Evolutionary conservation across 2,329 filamentous ascomycete species (phyloP), one percentile per base, ranked within the genome.

Genomic region (Immersiporthe knoxdaviesiana): DNA sequence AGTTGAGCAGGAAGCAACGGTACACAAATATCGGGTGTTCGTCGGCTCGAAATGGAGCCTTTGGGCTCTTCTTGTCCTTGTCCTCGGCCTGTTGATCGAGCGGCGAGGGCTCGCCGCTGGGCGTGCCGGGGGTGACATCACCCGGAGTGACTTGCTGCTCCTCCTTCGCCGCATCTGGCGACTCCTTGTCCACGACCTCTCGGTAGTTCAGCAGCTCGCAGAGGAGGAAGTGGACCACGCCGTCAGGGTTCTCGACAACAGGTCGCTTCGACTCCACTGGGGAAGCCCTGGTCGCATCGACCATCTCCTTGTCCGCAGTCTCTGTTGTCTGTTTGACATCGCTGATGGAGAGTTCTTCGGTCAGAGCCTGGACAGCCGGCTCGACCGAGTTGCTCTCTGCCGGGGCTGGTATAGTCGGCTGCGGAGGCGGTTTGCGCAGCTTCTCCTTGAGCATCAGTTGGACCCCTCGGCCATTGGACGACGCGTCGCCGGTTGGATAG

Each of bases 21-120:
- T 98, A 99, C 66, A 98, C 91, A 81, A 97, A 99, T 70, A 97
- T 97, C 0, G 94, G 93, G 78, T 99, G 94, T 44, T 97, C 92
- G 64, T 97, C 94, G 0, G 92, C 84, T 80, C 97, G 97, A 85
- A 98, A 98, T 0, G 88, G 82, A 0, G 87, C 83, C 80, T 97
- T 97, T 14, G 88, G 81, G 5, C 81, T 69, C 77, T 93, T 92
- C 78, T 91, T 89, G 66, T 86, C 82, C 74, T 85, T 86, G 39
- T 86, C 85, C 4, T 73, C 58, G 1, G 75, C 72, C 47, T 74
- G 68, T 21, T 66, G 65, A 6, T 68, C 68, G 18, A 32, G 30
- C 7, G 54, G 21, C 35, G 66, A 61, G 12, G 63, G 16, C n/a
- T 64, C 65, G 18, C 63, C 69, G 16, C 32, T 68, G 21, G 54